Base-by-base conservation (phyloP, 352 stramenopile genomes). In the Globisporangium megalacanthum region DNA sequence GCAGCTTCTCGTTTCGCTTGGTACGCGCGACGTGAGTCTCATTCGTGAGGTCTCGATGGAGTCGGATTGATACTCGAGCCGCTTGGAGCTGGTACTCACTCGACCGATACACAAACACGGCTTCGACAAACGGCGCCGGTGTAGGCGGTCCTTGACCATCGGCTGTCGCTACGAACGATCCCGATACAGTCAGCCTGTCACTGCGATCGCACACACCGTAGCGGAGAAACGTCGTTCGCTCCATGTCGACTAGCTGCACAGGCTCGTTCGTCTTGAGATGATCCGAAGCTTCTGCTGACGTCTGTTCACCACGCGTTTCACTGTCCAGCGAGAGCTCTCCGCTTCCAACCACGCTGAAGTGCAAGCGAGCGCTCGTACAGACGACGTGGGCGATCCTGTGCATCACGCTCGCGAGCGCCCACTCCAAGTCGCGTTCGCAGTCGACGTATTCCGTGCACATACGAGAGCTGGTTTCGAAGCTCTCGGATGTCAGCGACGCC, bases 1-100 rank as follows among this genome's bases (percentile, higher is more conserved):
- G 19, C 1, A 77, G 42, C 1, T 29, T 15, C 1, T 59, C 56
- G 48, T 73, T 75, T 29, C 71, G 52, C 41, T 39, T 8, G 2
- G 48, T 17, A 14, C 64, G 62, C 22, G 69, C 65, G 37, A 77
- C 62, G 47, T 77, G 59, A 31, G 66, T 52, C 25, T 79, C 66
- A 36, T 67, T 61, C 11, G 60, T 63, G 14, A 67, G 35, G 44
- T 79, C 71, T 1, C 56, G 11, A 13, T 11, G 17, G 19, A 70
- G 37, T 4, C 65, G 54, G 20, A 75, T 45, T 2, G 54, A 54
- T 4, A 22, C 42, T 3, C 47, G 42, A 20, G 48, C 52, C 8
- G 61, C 60, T 22, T 61, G 68, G 11, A 61, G 5, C 37, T 52
- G 36, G 19, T 36, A 58, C 10, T 48, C 37, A 19, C 31, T 49